Evolutionary conservation across 441 rosid species (phyloP), one percentile per base, ranked within the genome.

Genomic region (Corymbia citriodora): DNA sequence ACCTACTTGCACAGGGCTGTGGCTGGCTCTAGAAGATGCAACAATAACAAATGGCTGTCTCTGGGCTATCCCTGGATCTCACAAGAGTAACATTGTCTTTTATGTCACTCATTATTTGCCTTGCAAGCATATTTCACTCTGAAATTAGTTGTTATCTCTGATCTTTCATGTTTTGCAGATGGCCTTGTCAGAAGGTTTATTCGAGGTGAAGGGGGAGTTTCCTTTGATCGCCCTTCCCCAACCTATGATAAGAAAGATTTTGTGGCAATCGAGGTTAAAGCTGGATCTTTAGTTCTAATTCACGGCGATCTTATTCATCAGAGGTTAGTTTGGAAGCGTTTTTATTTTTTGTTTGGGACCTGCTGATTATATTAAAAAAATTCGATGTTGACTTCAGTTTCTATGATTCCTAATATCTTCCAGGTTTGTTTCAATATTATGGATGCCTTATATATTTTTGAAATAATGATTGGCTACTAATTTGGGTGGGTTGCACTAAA

Each of bases 11-110:
- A 97, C 96, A 4, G 99, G 99, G 90, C 95, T 97, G 91, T 98
- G 99, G 99, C 91, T 96, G 89, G 99, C 99, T 89, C 94, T 98
- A 89, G 99, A 98, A 94, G 99, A 97, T 95, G 96, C 99, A 74
- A 97, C 96, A 88, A 90, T 91, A 57, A 83, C 92, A 87, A 97
- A 98, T 88, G 98, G 99, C 90, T 97, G 99, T 95, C 97, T 98
- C 70, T 98, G 99, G 99, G 99, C 98, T 89, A 97, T 97, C 92
- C 98, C 99, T 90, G 98, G 97, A 87, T 98, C 99, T 57, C 99
- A 98, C 90, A 97, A 95, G 94, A 94, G 99, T 98, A 92, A 17
- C 45, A 50, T 89, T 55, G 61, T 19, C 88, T 88, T 33, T 65
- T 89, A 18, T 49, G 74, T 70, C 10, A 36, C 40, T 86, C 54